These are phyloP conservation scores for Striga hermonthica DNA, from an alignment of 305 asterid genomes.

Conservation along the genomic window DNA sequence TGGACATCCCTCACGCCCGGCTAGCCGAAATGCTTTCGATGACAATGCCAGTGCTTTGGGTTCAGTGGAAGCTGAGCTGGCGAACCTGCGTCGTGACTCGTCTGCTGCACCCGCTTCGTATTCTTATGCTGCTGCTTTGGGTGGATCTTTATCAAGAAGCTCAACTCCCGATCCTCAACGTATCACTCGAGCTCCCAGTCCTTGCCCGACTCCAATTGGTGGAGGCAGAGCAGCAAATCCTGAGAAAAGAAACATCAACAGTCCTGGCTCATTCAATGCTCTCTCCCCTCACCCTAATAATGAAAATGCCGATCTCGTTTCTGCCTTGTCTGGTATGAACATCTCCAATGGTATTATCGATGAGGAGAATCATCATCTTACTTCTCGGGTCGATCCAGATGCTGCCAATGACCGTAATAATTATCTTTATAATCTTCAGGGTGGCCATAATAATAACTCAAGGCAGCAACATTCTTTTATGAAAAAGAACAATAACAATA, in stretches of 20 bases:
- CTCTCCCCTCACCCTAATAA: constrained; percentile 46
- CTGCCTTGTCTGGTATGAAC: constrained; percentile 80
- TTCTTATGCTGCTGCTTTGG: constrained; percentile 93
- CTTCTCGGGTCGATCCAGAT: constrained; percentile 50
- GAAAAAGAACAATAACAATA: constrained; percentile 43
- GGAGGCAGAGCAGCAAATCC: constrained; percentile 58
- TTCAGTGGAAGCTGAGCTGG: constrained; percentile 67
- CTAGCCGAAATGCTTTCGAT: constrained; percentile 80
- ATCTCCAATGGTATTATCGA: constrained; percentile 71
- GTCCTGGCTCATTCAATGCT: constrained; percentile 63
- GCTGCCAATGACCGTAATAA: constrained; percentile 46
- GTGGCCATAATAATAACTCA: constrained; percentile 56
- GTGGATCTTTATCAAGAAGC: constrained; percentile 89
- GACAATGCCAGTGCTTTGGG: constrained; percentile 47
- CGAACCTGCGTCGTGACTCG: constrained; percentile 58
- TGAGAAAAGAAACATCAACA: constrained; percentile 60
- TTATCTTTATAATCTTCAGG: constrained; percentile 59
- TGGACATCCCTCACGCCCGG: constrained; percentile 82
- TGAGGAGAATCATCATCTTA: constrained; percentile 48
- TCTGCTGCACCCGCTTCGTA: constrained; percentile 61
- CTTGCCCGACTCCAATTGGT: constrained; percentile 87
- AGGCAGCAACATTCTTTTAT: constrained; percentile 50
- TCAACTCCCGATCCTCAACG: constrained; percentile 90
- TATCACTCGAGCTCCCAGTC: constrained; percentile 86
- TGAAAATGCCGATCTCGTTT: constrained; percentile 60